Evolutionary conservation across 108 stramenopile genomes (phyloP), one percentile per base, ranked within the genome.

Genomic region (Cylindrotheca closterium): DNA sequence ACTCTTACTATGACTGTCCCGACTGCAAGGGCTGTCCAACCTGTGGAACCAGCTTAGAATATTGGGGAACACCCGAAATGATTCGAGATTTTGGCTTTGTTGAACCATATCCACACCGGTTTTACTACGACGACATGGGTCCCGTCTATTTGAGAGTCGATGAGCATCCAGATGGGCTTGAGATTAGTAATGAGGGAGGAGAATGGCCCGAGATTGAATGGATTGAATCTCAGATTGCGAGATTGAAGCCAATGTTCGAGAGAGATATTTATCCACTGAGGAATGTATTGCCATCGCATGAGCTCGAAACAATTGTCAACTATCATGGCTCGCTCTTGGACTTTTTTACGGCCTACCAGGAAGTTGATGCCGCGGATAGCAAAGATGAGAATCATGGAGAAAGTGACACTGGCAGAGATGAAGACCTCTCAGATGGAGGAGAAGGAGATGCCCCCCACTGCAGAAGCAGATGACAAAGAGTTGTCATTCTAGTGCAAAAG

Each of bases 81-180:
- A 56, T 67, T 47, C 54, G 74, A 15, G 74, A 68, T 63, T 63
- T 58, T 75, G 67, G 67, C 7, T 75, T 69, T 47, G 61, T 75
- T 17, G 68, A 75, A 30, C 21, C 23, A 23, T 51, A 60, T 34
- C 67, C 74, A 4, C 74, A 75, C 80, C 30, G 81, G 79, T 59
- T 70, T 77, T 15, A 42, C 15, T 15, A 42, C 10, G 37, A 42
- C 10, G 37, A 42, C 15, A 15, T 7, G 7, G 37, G 15, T 10
- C 37, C 7, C 7, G 7, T 42, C 15, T 10, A 7, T 10, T 42
- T 42, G 37, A 7, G 7, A 10, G 15, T 42, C 15, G 37, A 42
- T 15, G 15, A 42, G 37, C 7, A 15, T 42, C 7, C 37, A 10
- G 37, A 7, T 42, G 37, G 10, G 15, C 7, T 15, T 10, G 37